phyloP scores from a whole-genome alignment of 371 early-diverging fungal genomes.

The Mortierella sp. region DNA sequence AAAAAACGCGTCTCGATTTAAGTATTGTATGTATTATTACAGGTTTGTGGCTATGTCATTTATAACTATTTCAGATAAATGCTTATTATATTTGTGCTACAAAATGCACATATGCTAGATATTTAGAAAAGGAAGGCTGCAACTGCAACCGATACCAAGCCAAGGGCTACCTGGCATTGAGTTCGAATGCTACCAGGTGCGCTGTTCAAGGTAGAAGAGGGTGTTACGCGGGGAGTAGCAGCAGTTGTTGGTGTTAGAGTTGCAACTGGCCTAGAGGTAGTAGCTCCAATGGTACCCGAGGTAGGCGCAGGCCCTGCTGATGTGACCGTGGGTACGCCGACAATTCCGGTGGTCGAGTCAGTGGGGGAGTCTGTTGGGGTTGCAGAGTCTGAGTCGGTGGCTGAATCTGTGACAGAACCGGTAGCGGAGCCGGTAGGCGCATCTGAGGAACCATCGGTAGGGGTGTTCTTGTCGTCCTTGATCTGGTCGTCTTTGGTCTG shows the following conservation, averaged over 20 bases:
- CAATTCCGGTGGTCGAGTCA: background rate
- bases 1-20: background rate
- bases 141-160: conserved; percentile 16
- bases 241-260: conserved; percentile 1
- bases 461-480: conserved; percentile 10
- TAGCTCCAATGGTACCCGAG: background rate
- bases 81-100: background rate
- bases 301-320: background rate
- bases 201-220: conserved; percentile 11
- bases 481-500: background rate
- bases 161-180: conserved; percentile 14
- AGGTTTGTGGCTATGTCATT: background rate
- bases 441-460: background rate
- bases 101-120: background rate
- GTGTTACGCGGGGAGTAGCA: background rate
- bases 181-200: background rate
- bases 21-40: no score
- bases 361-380: background rate
- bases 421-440: background rate
- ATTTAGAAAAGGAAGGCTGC: conserved; percentile 19
- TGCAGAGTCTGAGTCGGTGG: background rate
- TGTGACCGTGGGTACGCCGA: background rate
- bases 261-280: conserved; percentile 1
- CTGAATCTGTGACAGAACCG: background rate
- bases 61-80: no score